Percentiles rank a stretch among this genome's conserved stretches.
phyloP scores from a whole-genome alignment of 768 basidiomycete genomes.

The Mycena sanguinolenta region DNA sequence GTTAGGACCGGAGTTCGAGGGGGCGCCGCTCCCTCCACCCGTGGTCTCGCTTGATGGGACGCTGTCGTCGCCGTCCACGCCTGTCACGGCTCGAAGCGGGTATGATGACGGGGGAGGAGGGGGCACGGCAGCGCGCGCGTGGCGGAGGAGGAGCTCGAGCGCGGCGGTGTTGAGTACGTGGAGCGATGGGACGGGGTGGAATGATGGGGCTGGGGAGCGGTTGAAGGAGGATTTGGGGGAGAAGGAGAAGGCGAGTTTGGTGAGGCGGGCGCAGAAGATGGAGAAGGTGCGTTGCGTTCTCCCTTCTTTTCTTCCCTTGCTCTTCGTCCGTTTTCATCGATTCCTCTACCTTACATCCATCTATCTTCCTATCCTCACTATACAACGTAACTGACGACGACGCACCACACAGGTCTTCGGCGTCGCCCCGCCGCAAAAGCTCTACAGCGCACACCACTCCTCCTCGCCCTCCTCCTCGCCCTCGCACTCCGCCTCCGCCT shows the following conservation, averaged over 20 bases:
- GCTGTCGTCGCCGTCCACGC: conserved; percentile 43
- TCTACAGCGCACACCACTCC: conserved; percentile 77
- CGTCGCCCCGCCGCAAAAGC: conserved; percentile 80
- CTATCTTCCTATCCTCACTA: too few relatives aligned
- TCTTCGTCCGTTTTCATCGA: not conserved
- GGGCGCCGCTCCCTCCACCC: conserved; percentile 43
- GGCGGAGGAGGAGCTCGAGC: conserved; percentile 67
- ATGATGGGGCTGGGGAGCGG: conserved; percentile 71
- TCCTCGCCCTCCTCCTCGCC: conserved; percentile 47
- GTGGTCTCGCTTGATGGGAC: conserved; percentile 50
- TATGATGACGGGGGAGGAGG: too few relatives aligned
- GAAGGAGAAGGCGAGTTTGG: conserved; percentile 83
- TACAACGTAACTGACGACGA: too few relatives aligned
- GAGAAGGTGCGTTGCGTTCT: conserved; percentile 85
- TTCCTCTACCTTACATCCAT: not conserved
- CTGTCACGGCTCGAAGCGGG: conserved; percentile 44
- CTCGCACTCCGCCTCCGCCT: not conserved
- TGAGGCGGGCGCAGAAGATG: conserved; percentile 87
- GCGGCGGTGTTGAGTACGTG: conserved; percentile 63
- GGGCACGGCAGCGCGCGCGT: too few relatives aligned
- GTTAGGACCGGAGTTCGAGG: conserved; percentile 57
- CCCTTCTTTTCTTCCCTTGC: too few relatives aligned
- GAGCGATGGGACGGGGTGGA: too few relatives aligned
- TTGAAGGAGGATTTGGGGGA: conserved; percentile 79
- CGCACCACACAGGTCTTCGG: conserved; percentile 93